Base-by-base conservation (phyloP, 441 rosid species). In the Mallotus japonicus region DNA sequence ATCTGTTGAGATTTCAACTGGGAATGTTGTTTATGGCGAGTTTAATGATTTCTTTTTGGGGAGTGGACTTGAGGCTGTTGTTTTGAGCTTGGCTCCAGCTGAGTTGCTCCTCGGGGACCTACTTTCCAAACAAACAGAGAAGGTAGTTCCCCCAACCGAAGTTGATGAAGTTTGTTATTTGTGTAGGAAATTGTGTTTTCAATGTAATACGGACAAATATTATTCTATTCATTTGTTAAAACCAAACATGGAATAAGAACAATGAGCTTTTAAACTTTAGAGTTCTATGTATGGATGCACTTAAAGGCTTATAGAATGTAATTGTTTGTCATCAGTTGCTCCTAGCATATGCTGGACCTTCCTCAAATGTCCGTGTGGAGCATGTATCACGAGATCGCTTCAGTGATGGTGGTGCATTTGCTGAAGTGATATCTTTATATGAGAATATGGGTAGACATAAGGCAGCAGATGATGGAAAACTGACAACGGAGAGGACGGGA, bases 31-130 rank as follows among this genome's bases (percentile, higher is more conserved):
- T 76, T 83, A 86, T 77, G 96, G 92, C 46, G 97, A 91, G 80
- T 89, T 91, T 57, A 79, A 81, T 79, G 97, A 92, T 72, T 86
- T 81, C 70, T 71, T 88, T 40, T 67, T 88, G 87, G 88, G 99
- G 81, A 95, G 88, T 63, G 93, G 92, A 13, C 87, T 95, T 47
- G 98, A 92, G 79, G 91, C 96, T 85, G 85, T 89, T 80, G 66
- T 95, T 63, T 79, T 88, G 79, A 87, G 90, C 82, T 87, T 95
- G 86, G 77, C 91, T 66, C 99, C 99, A 4, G 93, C 89, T 62
- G 99, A 95, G 83, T 69, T 95, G 83, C 85, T 95, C 60, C 87
- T 92, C n/a, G 92, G 88, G 22, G 82, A 87, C n/a, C 90, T 90
- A 20, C 87, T 95, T 74, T 89, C 96, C 2, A 89, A 80, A 67